These are phyloP conservation scores for Eragrostis tef DNA, from an alignment of 202 grass and related monocot genomes.

Conservation along the genomic window DNA sequence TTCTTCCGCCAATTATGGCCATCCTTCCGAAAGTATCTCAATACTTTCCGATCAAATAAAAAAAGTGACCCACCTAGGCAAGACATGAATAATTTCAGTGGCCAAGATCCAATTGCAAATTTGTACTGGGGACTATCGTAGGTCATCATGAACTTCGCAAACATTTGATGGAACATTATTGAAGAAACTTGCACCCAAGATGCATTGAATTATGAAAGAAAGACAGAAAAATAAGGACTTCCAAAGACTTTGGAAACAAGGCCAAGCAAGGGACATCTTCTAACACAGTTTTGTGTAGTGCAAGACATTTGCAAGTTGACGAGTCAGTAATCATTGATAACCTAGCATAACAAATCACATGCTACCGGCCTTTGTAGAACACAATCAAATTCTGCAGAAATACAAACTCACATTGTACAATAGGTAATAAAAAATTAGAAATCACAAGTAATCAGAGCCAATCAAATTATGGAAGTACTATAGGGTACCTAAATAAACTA, in stretches of 20 bases:
- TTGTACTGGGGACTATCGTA: slow-evolving; percentile 11
- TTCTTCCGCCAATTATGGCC: slow-evolving; percentile 99
- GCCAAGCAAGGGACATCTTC: slow-evolving; percentile 4
- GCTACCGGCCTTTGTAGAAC: background rate
- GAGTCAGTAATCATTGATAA: background rate
- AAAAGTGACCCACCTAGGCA: slow-evolving; percentile 88
- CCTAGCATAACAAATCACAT: background rate
- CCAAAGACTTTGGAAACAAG: background rate
- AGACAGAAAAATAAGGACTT: too few relatives aligned
- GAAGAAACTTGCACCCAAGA: slow-evolving; percentile 25
- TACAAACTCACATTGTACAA: slow-evolving; percentile 6
- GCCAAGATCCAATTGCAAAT: slow-evolving; percentile 7
- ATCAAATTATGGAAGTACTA: background rate
- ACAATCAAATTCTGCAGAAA: slow-evolving; percentile 20
- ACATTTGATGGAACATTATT: background rate
- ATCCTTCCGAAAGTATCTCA: slow-evolving; percentile 97
- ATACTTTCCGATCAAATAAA: slow-evolving; percentile 96
- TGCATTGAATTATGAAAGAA: background rate
- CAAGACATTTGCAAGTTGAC: background rate
- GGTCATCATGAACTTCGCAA: slow-evolving; percentile 20
- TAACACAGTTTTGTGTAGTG: background rate
- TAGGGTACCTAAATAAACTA: background rate
- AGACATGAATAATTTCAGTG: slow-evolving; percentile 46
- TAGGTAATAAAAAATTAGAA: background rate
- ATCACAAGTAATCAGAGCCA: background rate